A percentile compares a stretch with the other conserved stretches of the same genome.
Evolutionary conservation across 2,329 filamentous ascomycete genomes (phyloP).

Genomic region (Verruconis gallopava): DNA sequence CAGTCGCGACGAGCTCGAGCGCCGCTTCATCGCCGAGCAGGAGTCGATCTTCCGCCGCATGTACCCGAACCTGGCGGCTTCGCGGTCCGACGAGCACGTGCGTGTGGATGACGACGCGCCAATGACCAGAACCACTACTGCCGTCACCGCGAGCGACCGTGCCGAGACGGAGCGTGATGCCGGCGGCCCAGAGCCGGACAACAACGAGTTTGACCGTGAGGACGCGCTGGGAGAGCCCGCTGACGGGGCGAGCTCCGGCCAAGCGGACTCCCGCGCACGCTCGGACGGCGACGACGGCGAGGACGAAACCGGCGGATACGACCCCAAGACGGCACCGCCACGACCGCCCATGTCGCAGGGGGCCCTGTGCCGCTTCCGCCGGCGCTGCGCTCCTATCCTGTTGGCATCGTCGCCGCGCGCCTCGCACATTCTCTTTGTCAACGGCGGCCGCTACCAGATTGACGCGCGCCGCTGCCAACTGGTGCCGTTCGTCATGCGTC

Average conservation of each 20-base stretch:
- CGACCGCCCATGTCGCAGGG: not conserved
- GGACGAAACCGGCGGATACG: not conserved
- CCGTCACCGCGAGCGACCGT: not conserved
- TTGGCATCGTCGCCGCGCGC: slow-evolving; percentile 31
- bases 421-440: slow-evolving; percentile 31
- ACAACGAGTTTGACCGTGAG: not conserved
- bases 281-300: no score
- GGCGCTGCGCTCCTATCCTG: slow-evolving; percentile 34
- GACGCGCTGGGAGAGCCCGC: not conserved
- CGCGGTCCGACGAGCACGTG: not conserved
- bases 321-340: slow-evolving; percentile 5
- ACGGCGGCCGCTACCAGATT: slow-evolving; percentile 30
- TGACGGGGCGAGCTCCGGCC: not conserved
- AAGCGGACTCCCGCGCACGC: not conserved
- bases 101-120: no score
- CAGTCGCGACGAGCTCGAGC: slow-evolving; percentile 18
- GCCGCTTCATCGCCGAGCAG: slow-evolving; percentile 33
- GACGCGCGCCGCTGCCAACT: slow-evolving; percentile 15
- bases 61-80: slow-evolving; percentile 28
- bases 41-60: slow-evolving; percentile 34
- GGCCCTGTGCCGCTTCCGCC: slow-evolving; percentile 26
- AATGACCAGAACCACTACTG: no score
- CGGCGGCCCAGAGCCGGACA: not conserved
- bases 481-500: slow-evolving; percentile 3
- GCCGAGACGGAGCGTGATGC: not conserved